Evolutionary conservation across 306 rosid species (phyloP), one percentile per base, ranked within the genome.

Genomic region (Casuarina glauca): DNA sequence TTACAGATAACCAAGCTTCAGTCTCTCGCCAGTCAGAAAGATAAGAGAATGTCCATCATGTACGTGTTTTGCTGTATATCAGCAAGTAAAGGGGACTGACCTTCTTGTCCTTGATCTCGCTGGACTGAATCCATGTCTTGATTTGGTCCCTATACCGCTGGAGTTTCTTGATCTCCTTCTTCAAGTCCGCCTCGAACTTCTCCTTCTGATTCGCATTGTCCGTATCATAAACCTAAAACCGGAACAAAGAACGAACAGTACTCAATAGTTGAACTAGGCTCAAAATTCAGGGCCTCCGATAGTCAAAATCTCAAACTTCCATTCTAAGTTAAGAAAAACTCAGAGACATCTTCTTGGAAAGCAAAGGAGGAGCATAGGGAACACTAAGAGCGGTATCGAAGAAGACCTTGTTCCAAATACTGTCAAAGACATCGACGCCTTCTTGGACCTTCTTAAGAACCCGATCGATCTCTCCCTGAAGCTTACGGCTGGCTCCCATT

Each of bases 401-500:
- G 44, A 72, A 52, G 69, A 94, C 98, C 98, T 95, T 95, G 80
- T 92, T 95, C 98, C 98, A 92, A 72, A 95, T 95, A 78, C 95
- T 89, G 73, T 91, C 98, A 82, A 95, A 95, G 74, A 95, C 96
- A 64, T 95, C 98, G 7, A 95, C 97, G 54, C 98, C 97, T 88
- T 95, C 98, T 43, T 95, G 98, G 10, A 92, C 98, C 91, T 92
- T 95, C 90, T 92, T 95, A 13, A 95, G 93, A 86, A 95, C 98
- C 3, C 98, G 93, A 89, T 95, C 98, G 46, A 95, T 95, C 88
- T 95, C 98, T 6, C 98, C 98, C 87, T 95, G 98, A 70, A 95
- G 98, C 83, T 95, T 95, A 74, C 98, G 92, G 84, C 98, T 95
- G 66, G 98, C 98, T 42, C 97, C 98, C 98, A 95, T 95, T 74